phyloP scores from a whole-genome alignment of 1,139 yeast species.

The Geotrichum europaeum region DNA sequence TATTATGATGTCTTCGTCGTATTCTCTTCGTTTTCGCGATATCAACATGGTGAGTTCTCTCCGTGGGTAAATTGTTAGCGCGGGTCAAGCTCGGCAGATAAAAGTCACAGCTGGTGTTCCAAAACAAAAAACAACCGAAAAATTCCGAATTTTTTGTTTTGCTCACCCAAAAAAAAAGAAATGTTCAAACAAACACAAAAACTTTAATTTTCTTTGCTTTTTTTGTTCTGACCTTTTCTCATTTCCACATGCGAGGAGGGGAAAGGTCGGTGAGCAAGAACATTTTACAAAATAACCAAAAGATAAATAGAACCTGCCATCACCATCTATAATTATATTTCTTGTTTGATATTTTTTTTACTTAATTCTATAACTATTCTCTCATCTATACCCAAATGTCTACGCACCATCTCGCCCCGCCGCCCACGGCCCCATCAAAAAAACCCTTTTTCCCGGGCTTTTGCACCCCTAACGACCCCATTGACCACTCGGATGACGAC shows the following conservation, averaged over 20 bases:
- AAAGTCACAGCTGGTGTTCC: background rate
- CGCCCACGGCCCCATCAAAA: background rate
- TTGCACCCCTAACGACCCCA: slow-evolving; percentile 3
- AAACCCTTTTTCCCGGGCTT: slow-evolving; percentile 5
- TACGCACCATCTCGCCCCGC: background rate
- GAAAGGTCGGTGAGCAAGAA: background rate
- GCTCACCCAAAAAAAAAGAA: background rate
- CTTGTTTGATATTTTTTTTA: background rate
- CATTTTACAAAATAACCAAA: background rate
- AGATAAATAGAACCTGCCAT: background rate
- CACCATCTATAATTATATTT: background rate
- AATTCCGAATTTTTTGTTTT: background rate
- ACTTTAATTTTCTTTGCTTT: too few relatives aligned
- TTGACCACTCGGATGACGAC: background rate
- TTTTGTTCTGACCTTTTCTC: background rate
- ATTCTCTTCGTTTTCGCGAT: background rate
- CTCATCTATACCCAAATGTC: background rate
- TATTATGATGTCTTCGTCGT: background rate
- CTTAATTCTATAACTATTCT: background rate
- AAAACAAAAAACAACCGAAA: background rate
- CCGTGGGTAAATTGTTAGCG: background rate
- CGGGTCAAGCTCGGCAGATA: background rate
- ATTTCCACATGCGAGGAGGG: background rate
- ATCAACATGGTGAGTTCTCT: background rate
- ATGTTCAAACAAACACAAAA: background rate